phyloP scores from a whole-genome alignment of 2,329 filamentous ascomycete genomes.

The Colletotrichum caudatum region DNA sequence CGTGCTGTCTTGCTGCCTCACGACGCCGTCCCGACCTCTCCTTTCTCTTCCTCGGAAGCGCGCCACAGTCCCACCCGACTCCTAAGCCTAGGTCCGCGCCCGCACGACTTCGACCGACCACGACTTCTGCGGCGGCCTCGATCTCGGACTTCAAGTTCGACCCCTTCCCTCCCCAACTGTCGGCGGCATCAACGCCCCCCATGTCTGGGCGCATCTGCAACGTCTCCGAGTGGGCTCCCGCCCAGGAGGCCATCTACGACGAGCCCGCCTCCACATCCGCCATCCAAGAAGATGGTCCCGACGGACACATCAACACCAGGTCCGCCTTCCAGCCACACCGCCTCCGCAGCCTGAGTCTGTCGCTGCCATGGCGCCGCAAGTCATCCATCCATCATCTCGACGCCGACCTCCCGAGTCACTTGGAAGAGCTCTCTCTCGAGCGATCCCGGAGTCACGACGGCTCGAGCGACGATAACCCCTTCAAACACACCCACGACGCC shows the following conservation, averaged over 20 bases:
- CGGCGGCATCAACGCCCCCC: conserved; percentile 7
- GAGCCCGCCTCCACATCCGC: conserved; percentile 43
- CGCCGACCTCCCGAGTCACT: conserved; percentile 50
- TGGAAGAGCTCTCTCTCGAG: conserved; percentile 52
- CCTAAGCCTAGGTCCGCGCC: not conserved
- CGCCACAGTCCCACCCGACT: not conserved
- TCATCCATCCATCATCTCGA: conserved; percentile 52
- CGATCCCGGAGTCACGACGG: conserved; percentile 19
- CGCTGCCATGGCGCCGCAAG: conserved; percentile 63
- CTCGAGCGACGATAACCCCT: conserved; percentile 48
- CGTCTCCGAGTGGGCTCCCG: conserved; percentile 56
- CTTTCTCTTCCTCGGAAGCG: conserved; percentile 11
- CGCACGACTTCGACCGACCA: not conserved
- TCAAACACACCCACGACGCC: conserved; percentile 48
- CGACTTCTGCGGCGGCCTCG: not conserved
- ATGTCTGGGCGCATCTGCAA: conserved; percentile 56
- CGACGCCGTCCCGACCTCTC: conserved; percentile 18
- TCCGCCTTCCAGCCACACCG: conserved; percentile 52
- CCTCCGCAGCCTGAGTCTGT: conserved; percentile 63
- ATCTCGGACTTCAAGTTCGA: conserved; percentile 2
- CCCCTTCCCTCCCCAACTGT: not conserved
- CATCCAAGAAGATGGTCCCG: conserved; percentile 40
- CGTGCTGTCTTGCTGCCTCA: conserved; percentile 21
- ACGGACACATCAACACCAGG: conserved; percentile 43
- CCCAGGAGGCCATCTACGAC: conserved; percentile 58